Conservation (phyloP, 805 yeast genomes). For the Teunomyces gatunensis region DNA sequence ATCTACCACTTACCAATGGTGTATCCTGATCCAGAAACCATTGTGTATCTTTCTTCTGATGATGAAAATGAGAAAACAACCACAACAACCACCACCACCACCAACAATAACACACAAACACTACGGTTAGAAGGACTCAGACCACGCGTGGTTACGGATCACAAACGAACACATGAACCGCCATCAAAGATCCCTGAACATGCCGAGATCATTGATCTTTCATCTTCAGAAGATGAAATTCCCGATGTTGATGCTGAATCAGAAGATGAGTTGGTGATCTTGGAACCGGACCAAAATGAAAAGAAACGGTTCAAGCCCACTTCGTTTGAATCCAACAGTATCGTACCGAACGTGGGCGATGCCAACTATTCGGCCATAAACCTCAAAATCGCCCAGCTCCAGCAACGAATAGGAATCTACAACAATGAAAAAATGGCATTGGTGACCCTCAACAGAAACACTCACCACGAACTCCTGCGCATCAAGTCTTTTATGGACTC, state of each 20-base stretch:
- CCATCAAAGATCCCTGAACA: neutral
- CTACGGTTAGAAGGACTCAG: neutral
- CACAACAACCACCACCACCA: neutral
- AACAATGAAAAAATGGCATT: neutral
- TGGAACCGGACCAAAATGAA: slow-evolving; percentile 5
- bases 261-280: slow-evolving; percentile 12
- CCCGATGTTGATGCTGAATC: slow-evolving; percentile 4
- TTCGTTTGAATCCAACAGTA: slow-evolving; percentile 5
- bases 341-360: slow-evolving; percentile 8
- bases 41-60: slow-evolving; percentile 11
- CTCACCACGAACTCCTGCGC: neutral
- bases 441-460: slow-evolving; percentile 1
- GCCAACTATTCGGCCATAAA: neutral
- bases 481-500: slow-evolving; percentile 1
- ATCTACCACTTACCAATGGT: neutral
- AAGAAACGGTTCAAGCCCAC: slow-evolving; percentile 12
- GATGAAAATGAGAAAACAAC: neutral
- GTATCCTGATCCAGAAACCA: neutral
- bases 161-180: neutral
- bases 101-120: neutral
- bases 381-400: slow-evolving; percentile 5
- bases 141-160: neutral
- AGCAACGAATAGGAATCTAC: slow-evolving; percentile 5
- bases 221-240: slow-evolving; percentile 6
- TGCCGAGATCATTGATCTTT: slow-evolving; percentile 5